Evolutionary conservation across 805 yeast genomes (phyloP).

Genomic region (Wickerhamomyces sydowiorum): DNA sequence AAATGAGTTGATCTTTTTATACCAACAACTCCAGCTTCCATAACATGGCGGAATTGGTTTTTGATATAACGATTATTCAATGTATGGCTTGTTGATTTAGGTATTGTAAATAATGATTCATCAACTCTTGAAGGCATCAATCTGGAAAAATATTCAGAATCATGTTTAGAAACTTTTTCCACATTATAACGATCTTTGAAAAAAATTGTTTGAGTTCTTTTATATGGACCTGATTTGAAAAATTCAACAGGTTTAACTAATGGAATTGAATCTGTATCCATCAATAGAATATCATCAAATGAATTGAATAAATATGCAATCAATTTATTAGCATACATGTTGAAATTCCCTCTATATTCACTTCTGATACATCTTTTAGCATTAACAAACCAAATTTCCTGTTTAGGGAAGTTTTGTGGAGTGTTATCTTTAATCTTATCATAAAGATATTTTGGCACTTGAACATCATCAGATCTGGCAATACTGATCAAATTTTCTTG

Average conservation of each 20-base stretch:
- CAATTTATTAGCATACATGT: constrained; percentile 39
- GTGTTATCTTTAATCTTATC: constrained; percentile 16
- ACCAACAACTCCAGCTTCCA: constrained; percentile 31
- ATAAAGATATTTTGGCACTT: constrained; percentile 25
- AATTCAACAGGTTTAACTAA: constrained; percentile 29
- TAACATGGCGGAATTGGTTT: constrained; percentile 16
- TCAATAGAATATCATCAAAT: constrained; percentile 37
- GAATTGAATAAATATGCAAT: constrained; percentile 40
- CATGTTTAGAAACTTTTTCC: constrained; percentile 17
- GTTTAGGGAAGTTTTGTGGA: constrained; percentile 21
- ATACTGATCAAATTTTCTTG: constrained; percentile 29
- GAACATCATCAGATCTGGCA: constrained; percentile 29
- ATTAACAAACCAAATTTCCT: constrained; percentile 34
- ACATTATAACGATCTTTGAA: constrained; percentile 34
- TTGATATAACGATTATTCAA: constrained; percentile 15
- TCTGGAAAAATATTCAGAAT: constrained; percentile 28
- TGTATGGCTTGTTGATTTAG: constrained; percentile 9
- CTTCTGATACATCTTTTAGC: constrained; percentile 21
- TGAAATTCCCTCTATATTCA: constrained; percentile 26
- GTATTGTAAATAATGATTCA: constrained; percentile 16
- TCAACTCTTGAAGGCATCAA: constrained; percentile 29
- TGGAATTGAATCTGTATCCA: constrained; percentile 47
- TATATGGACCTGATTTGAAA: constrained; percentile 29
- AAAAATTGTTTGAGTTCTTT: constrained; percentile 33
- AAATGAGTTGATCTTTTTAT: constrained; percentile 21